Evolutionary conservation across 2,329 filamentous ascomycete species (phyloP).

Genomic region (Graphiopsis chlorocephala): DNA sequence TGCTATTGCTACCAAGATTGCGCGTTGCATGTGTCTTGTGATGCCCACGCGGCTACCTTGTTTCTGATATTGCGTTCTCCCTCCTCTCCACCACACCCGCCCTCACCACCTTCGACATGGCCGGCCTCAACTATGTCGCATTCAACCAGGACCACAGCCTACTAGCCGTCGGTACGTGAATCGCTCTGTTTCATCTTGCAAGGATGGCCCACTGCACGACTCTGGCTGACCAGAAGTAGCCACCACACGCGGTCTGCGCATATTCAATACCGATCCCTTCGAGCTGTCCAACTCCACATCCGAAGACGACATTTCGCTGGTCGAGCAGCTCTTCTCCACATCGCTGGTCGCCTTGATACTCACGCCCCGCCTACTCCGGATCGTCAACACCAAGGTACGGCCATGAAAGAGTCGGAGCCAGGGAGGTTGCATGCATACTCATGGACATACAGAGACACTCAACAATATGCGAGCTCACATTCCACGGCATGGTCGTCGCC

Average conservation of each 20-base stretch:
- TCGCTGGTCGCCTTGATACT: conserved; percentile 91
- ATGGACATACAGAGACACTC: conserved; percentile 57
- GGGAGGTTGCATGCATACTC: neutral
- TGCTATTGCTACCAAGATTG: neutral
- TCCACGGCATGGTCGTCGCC: conserved; percentile 91
- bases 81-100: neutral
- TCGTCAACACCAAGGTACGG: conserved; percentile 92
- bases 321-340: conserved; percentile 98
- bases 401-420: neutral
- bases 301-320: conserved; percentile 84
- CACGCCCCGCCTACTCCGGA: conserved; percentile 86
- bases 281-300: conserved; percentile 91
- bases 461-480: conserved; percentile 97
- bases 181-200: neutral
- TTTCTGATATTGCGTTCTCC: neutral
- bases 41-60: neutral
- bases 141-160: conserved; percentile 99
- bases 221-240: conserved; percentile 49
- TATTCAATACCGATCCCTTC: conserved; percentile 96
- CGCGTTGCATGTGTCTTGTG: neutral
- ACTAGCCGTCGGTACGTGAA: conserved; percentile 77
- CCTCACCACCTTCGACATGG: conserved; percentile 23
- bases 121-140: conserved; percentile 86
- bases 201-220: neutral
- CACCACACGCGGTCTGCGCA: conserved; percentile 89